Evolutionary conservation across 306 rosid species (phyloP).

Genomic region (Corylus avellana): DNA sequence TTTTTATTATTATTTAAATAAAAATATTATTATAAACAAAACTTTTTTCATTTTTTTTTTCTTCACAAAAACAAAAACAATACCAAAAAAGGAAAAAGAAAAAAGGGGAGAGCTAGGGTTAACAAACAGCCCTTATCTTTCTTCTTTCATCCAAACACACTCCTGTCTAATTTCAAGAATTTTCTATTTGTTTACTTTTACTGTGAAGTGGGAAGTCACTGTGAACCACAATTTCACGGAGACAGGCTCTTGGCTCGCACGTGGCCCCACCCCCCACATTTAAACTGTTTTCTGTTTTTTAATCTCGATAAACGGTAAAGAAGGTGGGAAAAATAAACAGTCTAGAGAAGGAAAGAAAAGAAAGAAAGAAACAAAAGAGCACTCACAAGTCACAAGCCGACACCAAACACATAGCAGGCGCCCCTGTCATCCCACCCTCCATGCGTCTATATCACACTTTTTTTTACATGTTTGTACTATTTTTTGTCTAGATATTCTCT

Average conservation of each 20-base stretch:
- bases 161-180: background rate
- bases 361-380: background rate
- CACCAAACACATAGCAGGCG: conserved; percentile 15
- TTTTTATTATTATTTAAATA: no score
- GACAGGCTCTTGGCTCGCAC: background rate
- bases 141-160: no score
- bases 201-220: background rate
- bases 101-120: no score
- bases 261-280: background rate
- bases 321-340: background rate
- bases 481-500: conserved; percentile 31
- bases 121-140: no score
- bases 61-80: no score
- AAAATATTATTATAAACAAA: no score
- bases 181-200: background rate
- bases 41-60: no score
- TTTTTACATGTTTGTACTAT: background rate
- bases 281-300: background rate
- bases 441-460: conserved; percentile 27
- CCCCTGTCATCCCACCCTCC: conserved; percentile 38
- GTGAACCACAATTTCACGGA: no score
- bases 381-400: conserved; percentile 3
- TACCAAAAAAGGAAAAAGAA: no score
- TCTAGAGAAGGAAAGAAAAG: no score
- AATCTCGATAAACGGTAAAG: conserved; percentile 3